Conservation (phyloP, 176 grass and related monocot species). For the Carex scoparia region DNA sequence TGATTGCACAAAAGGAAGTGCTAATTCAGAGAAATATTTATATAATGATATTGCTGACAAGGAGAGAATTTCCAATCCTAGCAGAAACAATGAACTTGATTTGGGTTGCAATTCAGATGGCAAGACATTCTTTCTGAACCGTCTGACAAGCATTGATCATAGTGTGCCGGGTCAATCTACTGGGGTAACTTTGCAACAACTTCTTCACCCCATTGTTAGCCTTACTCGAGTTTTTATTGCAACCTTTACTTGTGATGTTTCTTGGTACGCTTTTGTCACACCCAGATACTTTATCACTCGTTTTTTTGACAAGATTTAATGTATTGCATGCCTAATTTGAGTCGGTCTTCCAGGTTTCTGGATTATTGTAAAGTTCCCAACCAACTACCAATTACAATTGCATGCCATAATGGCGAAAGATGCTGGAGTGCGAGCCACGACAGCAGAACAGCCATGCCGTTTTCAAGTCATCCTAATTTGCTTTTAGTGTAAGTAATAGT, state of each 20-base stretch:
- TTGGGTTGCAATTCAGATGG: conserved; percentile 54
- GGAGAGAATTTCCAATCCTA: background rate
- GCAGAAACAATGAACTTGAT: background rate
- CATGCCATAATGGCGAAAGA: conserved; percentile 56
- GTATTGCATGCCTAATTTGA: conserved; percentile 6
- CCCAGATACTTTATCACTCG: background rate
- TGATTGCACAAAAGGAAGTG: background rate
- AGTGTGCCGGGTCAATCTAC: conserved; percentile 4
- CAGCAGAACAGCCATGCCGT: conserved; percentile 51
- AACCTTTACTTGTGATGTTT: conserved; percentile 85
- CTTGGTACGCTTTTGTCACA: conserved; percentile 41
- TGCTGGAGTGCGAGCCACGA: conserved; percentile 65
- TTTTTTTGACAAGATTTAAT: background rate
- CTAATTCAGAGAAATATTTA: conserved; percentile 4
- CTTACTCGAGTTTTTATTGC: conserved; percentile 66
- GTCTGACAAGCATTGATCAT: conserved; percentile 28
- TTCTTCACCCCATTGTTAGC: conserved; percentile 53
- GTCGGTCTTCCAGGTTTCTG: conserved; percentile 52
- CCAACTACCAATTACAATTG: conserved; percentile 55
- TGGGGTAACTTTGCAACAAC: conserved; percentile 66
- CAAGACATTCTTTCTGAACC: conserved; percentile 78
- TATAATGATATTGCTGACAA: background rate
- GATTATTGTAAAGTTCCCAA: conserved; percentile 63
- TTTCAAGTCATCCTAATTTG: conserved; percentile 54
- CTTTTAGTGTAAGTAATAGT: conserved; percentile 54